phyloP scores from a whole-genome alignment of 345 rosid species.

The Ailanthus altissimus region DNA sequence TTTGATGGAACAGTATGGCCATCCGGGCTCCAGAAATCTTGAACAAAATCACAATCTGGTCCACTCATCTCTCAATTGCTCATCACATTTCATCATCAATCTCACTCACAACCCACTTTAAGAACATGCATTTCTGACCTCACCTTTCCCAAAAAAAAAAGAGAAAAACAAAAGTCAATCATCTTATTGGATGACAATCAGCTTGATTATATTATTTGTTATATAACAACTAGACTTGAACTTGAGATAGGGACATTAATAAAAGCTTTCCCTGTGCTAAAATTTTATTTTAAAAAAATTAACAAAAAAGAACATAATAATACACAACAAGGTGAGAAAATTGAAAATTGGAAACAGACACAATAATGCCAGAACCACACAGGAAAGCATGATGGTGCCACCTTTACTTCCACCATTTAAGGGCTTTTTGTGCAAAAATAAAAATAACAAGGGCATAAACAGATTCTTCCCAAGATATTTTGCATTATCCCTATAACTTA shows the following conservation, averaged over 20 bases:
- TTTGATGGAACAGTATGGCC: conserved; percentile 1
- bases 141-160: not conserved
- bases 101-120: conserved; percentile 14
- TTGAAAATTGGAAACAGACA: not conserved
- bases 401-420: conserved; percentile 11
- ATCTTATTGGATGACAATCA: conserved; percentile 16
- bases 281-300: too few species aligned
- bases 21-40: conserved; percentile 28
- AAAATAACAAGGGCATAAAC: not conserved
- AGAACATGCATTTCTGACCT: conserved; percentile 33
- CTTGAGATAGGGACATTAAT: not conserved
- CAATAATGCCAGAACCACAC: conserved; percentile 13
- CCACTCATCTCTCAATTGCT: conserved; percentile 20
- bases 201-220: not conserved
- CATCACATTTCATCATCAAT: conserved; percentile 18
- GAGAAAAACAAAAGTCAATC: not conserved
- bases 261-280: too few species aligned
- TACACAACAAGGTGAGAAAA: not conserved
- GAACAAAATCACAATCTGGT: conserved; percentile 26
- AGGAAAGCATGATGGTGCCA: conserved; percentile 2
- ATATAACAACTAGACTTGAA: not conserved
- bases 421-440: not conserved
- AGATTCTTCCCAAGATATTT: not conserved
- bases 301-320: not conserved
- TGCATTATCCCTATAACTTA: not conserved